Conservation (phyloP, 305 asterid species). For the Fraxinus albicans region DNA sequence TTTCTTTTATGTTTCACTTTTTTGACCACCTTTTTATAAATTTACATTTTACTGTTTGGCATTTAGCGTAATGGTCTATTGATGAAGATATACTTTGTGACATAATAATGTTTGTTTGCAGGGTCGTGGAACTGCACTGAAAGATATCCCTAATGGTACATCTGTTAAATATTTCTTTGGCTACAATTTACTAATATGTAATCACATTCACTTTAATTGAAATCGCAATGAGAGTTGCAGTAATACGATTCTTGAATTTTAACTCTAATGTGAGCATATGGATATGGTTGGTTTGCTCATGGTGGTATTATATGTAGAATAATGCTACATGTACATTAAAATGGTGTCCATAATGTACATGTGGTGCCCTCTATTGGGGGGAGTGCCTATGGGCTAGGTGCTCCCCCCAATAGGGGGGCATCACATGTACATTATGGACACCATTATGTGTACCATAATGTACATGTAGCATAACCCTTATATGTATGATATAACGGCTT, state of each 20-base stretch:
- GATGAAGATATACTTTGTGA: conserved; percentile 12
- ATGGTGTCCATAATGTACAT: no score
- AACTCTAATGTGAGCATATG: background rate
- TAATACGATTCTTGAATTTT: background rate
- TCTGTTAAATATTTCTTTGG: conserved; percentile 12
- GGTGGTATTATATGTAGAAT: background rate
- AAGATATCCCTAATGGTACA: conserved; percentile 88
- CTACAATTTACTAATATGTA: conserved; percentile 3
- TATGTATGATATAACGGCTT: background rate
- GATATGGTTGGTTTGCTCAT: background rate
- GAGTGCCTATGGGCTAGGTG: no score
- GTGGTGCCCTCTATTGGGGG: no score
- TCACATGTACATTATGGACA: no score
- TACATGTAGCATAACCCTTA: background rate
- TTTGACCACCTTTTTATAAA: background rate
- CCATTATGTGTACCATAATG: no score
- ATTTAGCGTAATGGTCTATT: conserved; percentile 5
- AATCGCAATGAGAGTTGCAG: background rate
- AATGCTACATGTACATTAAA: no score
- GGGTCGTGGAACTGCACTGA: conserved; percentile 91
- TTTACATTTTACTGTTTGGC: conserved; percentile 13
- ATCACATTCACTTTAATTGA: background rate
- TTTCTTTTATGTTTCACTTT: conserved; percentile 14
- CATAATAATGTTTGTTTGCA: conserved; percentile 31
- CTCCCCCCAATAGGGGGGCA: no score